A percentile compares a stretch with the other conserved stretches of the same genome.
Evolutionary conservation across 1,139 yeast genomes (phyloP).

Genomic region (Saccharomyces hybrid): DNA sequence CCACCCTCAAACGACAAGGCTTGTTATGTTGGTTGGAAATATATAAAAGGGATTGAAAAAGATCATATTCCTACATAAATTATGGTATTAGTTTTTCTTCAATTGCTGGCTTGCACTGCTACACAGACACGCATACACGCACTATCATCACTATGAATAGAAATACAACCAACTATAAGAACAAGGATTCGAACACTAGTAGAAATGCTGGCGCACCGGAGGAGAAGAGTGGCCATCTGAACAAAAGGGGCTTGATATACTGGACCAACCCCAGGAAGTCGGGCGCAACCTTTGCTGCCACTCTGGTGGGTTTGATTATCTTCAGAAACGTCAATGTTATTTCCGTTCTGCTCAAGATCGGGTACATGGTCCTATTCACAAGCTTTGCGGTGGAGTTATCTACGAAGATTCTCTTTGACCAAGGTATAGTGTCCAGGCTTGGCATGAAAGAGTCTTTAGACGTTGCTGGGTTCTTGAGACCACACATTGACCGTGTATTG

Average conservation of each 20-base stretch:
- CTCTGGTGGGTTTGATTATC: constrained; percentile 29
- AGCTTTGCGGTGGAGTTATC: constrained; percentile 62
- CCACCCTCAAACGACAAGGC: background rate
- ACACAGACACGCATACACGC: too few species aligned
- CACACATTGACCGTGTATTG: constrained; percentile 28
- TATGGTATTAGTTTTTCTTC: too few species aligned
- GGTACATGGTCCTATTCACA: constrained; percentile 31
- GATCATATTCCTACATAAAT: background rate
- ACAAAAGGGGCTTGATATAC: constrained; percentile 39
- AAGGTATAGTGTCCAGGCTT: constrained; percentile 53
- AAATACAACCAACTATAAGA: background rate
- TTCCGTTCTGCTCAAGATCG: constrained; percentile 50
- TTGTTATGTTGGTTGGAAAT: background rate
- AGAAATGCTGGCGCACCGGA: background rate
- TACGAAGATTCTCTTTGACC: constrained; percentile 55
- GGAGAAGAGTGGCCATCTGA: background rate
- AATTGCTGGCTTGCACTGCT: too few species aligned
- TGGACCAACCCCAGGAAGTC: constrained; percentile 76
- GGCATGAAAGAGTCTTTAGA: constrained; percentile 20
- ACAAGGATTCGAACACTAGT: background rate
- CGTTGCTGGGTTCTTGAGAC: constrained; percentile 37
- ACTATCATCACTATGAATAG: background rate
- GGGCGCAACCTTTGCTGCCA: constrained; percentile 61
- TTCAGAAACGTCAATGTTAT: constrained; percentile 61
- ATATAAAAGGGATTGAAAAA: background rate